Base-by-base conservation (phyloP, 306 rosid species). In the Notholithocarpus densiflorus region DNA sequence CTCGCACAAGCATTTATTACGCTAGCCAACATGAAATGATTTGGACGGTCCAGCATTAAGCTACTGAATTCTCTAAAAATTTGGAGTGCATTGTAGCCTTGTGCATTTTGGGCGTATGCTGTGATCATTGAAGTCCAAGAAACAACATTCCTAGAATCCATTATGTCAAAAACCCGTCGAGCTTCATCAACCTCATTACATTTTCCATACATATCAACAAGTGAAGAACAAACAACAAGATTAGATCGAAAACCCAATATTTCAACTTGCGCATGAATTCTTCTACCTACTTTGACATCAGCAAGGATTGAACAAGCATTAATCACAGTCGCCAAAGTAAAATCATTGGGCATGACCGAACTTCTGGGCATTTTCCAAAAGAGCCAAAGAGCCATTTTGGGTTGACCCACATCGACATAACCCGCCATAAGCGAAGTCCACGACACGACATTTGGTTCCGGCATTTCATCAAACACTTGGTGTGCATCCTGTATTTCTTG, bases 51-150 rank as follows among this genome's bases (percentile, higher is more conserved):
- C 61, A 71, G 19, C 52, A 48, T 79, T 73, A 65, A 75, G 60
- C 77, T 37, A 69, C 45, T 88, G 84, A 89, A 92, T 79, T 92
- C 89, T 73, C 81, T 82, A 45, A 90, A 83, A 62, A 89, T 45
- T 70, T 77, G 80, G 34, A 92, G 85, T 11, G 94, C 93, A 48
- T 52, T 74, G 34, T 89, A 68, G 23, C 96, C 96, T 81, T 73
- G 84, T 20, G 90, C 96, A 74, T 92, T 89, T 81, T 94, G 97
- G 56, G 89, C 86, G 84, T 92, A 92, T 0, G 96, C 73, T n/a
- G 93, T 73, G 80, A 94, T 87, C 88, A 94, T 89, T n/a, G 96
- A 84, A 80, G 91, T 92, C 98, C 98, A 94, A 21, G 97, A 87
- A 73, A 94, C 89, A 80, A 90, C 87, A 78, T 89, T 89, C 85